A percentile compares a stretch with the other conserved stretches of the same genome.
Evolutionary conservation across 148 eudicot species (phyloP).

Genomic region (Silene uniflora): DNA sequence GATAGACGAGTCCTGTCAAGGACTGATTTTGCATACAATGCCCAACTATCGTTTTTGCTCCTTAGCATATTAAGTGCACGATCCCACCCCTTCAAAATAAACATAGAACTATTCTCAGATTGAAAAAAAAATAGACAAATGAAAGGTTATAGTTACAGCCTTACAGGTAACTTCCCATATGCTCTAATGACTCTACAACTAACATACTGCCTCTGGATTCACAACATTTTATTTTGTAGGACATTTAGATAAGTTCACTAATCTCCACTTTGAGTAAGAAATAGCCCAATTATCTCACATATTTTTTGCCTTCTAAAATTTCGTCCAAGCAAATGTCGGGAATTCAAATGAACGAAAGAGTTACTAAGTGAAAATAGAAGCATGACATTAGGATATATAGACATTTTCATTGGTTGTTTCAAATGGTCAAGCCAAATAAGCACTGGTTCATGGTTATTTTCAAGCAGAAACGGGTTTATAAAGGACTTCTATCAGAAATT

Average conservation of each 20-base stretch:
- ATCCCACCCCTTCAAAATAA: constrained; percentile 68
- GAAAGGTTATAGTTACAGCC: neutral
- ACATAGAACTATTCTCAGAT: neutral
- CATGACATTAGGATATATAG: neutral
- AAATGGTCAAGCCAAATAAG: neutral
- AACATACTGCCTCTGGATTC: neutral
- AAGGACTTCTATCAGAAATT: neutral
- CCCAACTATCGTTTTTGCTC: constrained; percentile 64
- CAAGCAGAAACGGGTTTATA: neutral
- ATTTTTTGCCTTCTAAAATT: neutral
- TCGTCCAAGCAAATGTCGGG: neutral
- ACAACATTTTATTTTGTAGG: neutral
- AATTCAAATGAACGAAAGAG: neutral
- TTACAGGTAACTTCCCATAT: no score
- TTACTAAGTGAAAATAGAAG: neutral
- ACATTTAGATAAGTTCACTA: no score
- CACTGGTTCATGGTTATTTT: neutral
- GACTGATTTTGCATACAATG: constrained; percentile 91
- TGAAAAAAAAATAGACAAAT: neutral
- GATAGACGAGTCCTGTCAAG: constrained; percentile 92
- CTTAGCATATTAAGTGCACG: constrained; percentile 63
- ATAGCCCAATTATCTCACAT: neutral
- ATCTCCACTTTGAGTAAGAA: no score
- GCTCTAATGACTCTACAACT: no score
- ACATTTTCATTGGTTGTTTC: neutral